phyloP scores from a whole-genome alignment of 306 rosid species.

The Inga leiocalycina region DNA sequence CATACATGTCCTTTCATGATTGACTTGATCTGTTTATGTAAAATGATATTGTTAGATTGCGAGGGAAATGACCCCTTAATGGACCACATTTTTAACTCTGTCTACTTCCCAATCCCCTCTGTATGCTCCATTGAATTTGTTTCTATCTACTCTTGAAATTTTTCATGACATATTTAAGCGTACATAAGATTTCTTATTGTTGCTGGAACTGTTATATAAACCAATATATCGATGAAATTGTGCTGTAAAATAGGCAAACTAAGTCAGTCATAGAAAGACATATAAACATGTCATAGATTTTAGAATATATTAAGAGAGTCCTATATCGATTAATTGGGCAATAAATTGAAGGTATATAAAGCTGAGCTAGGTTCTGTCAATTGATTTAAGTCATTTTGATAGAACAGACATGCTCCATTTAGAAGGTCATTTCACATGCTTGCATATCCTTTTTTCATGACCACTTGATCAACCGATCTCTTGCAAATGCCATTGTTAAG shows the following conservation, averaged over 20 bases:
- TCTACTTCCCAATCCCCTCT: too few relatives aligned
- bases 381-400: too few relatives aligned
- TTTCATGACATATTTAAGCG: too few relatives aligned
- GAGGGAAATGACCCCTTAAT: too few relatives aligned
- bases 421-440: background rate
- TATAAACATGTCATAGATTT: background rate
- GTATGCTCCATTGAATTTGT: too few relatives aligned
- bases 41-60: background rate
- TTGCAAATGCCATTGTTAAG: background rate
- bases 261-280: background rate
- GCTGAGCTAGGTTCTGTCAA: too few relatives aligned
- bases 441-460: background rate
- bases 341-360: too few relatives aligned
- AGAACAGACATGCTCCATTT: background rate
- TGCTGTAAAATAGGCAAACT: background rate
- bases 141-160: too few relatives aligned
- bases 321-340: too few relatives aligned
- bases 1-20: background rate
- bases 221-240: background rate
- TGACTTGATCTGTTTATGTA: background rate
- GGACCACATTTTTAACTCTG: too few relatives aligned
- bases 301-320: too few relatives aligned
- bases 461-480: background rate
- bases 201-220: slow-evolving; percentile 57
- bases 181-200: background rate